Percentiles rank a stretch among this genome's conserved stretches.
These are phyloP conservation scores for Cystofilobasidium capitatum DNA, from an alignment of 768 basidiomycete species.

Conservation along the genomic window DNA sequence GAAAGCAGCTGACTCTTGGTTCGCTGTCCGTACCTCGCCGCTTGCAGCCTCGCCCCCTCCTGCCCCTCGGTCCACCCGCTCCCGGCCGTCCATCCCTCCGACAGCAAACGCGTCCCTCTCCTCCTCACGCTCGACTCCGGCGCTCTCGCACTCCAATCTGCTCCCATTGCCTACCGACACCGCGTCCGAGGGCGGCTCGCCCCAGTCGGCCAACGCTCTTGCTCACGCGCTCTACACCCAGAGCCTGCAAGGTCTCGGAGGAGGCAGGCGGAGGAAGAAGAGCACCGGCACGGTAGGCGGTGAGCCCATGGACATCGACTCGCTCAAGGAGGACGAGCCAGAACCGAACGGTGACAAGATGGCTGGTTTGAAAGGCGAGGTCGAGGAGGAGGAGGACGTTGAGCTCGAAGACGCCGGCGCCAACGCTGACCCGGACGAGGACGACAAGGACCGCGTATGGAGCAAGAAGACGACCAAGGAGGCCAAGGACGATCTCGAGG, in stretches of 20 bases:
- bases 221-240: conserved; percentile 25
- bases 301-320: conserved; percentile 10
- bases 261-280: conserved; percentile 17
- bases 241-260: conserved; percentile 8
- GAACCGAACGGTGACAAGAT: not conserved
- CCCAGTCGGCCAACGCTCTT: conserved; percentile 24
- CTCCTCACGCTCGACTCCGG: not conserved
- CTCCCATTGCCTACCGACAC: not conserved
- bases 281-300: not conserved
- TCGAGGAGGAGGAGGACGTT: not conserved
- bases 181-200: not conserved
- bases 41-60: not conserved
- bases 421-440: not conserved
- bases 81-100: conserved; percentile 19
- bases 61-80: conserved; percentile 9
- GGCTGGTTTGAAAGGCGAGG: not conserved
- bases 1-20: no score
- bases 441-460: not conserved
- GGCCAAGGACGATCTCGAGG: conserved; percentile 24
- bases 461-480: conserved; percentile 12
- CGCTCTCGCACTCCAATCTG: not conserved
- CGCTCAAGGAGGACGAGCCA: not conserved
- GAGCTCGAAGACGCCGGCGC: not conserved
- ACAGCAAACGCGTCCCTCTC: not conserved
- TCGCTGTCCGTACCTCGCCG: no score